Percentiles rank a stretch among this genome's conserved stretches.
Conservation (phyloP, 352 stramenopile species). For the Phytophthora rubi region DNA sequence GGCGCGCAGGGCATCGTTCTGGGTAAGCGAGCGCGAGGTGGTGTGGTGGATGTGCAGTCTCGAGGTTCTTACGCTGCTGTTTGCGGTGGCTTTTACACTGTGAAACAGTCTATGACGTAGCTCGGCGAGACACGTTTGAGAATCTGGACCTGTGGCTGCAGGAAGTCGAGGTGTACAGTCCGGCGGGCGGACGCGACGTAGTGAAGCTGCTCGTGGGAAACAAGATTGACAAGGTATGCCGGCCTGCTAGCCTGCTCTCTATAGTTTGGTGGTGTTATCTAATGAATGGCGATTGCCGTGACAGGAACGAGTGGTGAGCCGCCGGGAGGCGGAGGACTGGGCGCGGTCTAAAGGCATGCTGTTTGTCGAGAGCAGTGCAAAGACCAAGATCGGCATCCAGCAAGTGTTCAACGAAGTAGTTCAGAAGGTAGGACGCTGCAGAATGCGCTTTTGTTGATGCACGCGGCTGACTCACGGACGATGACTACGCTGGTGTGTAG, state of each 20-base stretch:
- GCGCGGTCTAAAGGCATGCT: conserved; percentile 97
- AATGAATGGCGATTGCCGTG: conserved; percentile 12
- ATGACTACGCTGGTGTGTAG: conserved; percentile 36
- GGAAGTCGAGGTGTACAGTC: conserved; percentile 97
- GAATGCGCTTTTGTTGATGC: background rate
- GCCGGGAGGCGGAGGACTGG: conserved; percentile 96
- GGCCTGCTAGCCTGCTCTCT: no score
- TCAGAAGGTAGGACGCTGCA: conserved; percentile 88
- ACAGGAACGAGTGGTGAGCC: conserved; percentile 93
- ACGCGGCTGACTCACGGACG: conserved; percentile 9
- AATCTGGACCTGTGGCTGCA: conserved; percentile 98
- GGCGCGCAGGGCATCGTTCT: conserved; percentile 98
- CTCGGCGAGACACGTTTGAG: conserved; percentile 96
- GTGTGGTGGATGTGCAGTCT: background rate
- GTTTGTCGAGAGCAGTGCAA: conserved; percentile 97
- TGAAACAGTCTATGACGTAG: conserved; percentile 95
- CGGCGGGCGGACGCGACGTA: conserved; percentile 94
- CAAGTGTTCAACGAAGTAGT: conserved; percentile 98
- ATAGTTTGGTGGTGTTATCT: background rate
- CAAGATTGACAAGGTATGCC: conserved; percentile 92
- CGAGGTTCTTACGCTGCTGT: background rate
- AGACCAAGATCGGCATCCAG: conserved; percentile 95
- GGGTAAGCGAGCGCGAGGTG: conserved; percentile 41
- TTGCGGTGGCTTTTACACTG: background rate
- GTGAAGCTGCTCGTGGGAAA: conserved; percentile 99